These are phyloP conservation scores for Blastobotrys malaysiensis DNA, from an alignment of 1,139 yeast species.

Conservation along the genomic window DNA sequence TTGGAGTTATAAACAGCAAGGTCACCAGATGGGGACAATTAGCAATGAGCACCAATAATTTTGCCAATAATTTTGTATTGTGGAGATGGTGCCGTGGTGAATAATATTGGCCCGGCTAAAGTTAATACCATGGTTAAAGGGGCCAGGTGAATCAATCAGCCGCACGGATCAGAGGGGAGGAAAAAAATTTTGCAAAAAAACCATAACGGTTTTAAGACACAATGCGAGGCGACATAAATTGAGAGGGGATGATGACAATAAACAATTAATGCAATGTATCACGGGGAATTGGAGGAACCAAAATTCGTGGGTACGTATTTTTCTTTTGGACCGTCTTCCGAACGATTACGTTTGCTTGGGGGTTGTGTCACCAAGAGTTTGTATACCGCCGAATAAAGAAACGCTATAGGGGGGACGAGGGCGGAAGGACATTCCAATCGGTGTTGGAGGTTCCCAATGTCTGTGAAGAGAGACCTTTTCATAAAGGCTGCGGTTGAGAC, in stretches of 20 bases:
- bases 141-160: neutral
- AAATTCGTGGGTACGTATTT: neutral
- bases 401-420: neutral
- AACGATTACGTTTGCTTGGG: neutral
- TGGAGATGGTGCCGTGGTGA: neutral
- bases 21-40: no score
- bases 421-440: neutral
- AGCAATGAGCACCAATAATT: no score
- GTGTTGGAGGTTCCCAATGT: neutral
- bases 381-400: neutral
- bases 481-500: neutral
- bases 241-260: neutral
- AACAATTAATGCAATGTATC: neutral
- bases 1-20: no score
- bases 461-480: neutral
- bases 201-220: neutral
- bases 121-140: neutral
- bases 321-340: neutral
- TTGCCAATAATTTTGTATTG: no score
- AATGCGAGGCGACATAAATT: neutral
- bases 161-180: neutral
- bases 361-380: neutral
- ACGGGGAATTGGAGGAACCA: neutral
- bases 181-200: neutral
- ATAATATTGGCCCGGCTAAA: neutral